Conservation (phyloP, 179 eudicot genomes). For the Beta lomatogona region DNA sequence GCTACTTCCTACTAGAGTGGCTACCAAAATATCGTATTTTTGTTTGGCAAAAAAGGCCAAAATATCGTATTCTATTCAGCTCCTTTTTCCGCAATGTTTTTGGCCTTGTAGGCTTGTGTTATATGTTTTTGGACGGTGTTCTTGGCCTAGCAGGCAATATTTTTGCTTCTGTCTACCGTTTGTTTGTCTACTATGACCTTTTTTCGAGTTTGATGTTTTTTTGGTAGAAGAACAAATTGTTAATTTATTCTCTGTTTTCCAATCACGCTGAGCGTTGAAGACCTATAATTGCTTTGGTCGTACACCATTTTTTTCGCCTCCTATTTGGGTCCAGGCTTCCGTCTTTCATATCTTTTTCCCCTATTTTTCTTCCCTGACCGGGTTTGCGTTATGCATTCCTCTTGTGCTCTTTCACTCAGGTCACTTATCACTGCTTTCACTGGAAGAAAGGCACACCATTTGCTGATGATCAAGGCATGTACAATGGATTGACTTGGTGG, state of each 20-base stretch:
- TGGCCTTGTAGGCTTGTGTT: not conserved
- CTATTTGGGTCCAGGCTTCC: not conserved
- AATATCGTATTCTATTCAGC: too few relatives aligned
- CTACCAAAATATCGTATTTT: too few relatives aligned
- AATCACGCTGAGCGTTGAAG: not conserved
- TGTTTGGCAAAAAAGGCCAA: too few relatives aligned
- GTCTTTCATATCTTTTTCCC: not conserved
- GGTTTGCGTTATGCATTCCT: not conserved
- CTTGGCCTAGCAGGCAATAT: too few relatives aligned
- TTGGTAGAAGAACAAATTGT: not conserved
- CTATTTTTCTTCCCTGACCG: not conserved
- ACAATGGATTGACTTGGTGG: constrained; percentile 79
- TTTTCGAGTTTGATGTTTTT: not conserved
- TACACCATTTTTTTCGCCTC: not conserved
- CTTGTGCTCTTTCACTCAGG: constrained; percentile 32
- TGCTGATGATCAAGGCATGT: constrained; percentile 72
- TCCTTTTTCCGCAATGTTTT: not conserved
- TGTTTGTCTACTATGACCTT: too few relatives aligned
- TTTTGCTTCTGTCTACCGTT: too few relatives aligned
- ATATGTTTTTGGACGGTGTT: not conserved
- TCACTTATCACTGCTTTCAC: constrained; percentile 63
- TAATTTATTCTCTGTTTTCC: not conserved
- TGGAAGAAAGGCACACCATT: constrained; percentile 80
- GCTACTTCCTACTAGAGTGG: not conserved
- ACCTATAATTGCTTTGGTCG: not conserved